Percentiles rank a stretch among this genome's conserved stretches.
Evolutionary conservation across 768 basidiomycete species (phyloP).

Genomic region (Suillus weaverae): DNA sequence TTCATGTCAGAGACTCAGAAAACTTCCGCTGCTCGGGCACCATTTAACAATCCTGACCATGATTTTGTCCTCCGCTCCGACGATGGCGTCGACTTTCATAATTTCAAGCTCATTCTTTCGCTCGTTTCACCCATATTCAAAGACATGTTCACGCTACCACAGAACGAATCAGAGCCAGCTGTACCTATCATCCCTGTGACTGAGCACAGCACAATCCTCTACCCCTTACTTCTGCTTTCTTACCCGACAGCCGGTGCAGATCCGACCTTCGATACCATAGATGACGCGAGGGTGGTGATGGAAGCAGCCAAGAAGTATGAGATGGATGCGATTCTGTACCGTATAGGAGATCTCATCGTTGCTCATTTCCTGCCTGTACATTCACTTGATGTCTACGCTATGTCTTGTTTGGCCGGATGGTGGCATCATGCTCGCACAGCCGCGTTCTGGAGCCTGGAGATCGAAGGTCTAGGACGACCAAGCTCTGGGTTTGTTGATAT

Average conservation of each 20-base stretch:
- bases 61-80: conserved; percentile 10
- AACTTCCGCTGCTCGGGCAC: conserved; percentile 2
- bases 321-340: background rate
- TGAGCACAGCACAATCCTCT: conserved; percentile 39
- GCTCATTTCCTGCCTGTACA: conserved; percentile 16
- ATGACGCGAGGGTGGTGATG: background rate
- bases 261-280: background rate
- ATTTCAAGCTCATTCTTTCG: conserved; percentile 27
- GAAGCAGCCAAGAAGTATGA: background rate
- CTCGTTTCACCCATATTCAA: conserved; percentile 27
- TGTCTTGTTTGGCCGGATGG: background rate
- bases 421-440: background rate
- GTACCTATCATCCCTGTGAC: conserved; percentile 40
- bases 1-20: background rate
- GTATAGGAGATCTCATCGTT: conserved; percentile 1
- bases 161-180: conserved; percentile 9
- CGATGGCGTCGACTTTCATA: conserved; percentile 32
- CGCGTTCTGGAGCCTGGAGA: background rate
- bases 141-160: conserved; percentile 29
- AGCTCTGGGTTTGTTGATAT: background rate
- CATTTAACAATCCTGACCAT: conserved; percentile 2
- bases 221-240: conserved; percentile 38
- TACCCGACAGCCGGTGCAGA: conserved; percentile 37
- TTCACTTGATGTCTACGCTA: conserved; percentile 11
- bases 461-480: background rate